Conservation (phyloP, 1,284 basidiomycete genomes). For the Cryptococcus depauperatus region DNA sequence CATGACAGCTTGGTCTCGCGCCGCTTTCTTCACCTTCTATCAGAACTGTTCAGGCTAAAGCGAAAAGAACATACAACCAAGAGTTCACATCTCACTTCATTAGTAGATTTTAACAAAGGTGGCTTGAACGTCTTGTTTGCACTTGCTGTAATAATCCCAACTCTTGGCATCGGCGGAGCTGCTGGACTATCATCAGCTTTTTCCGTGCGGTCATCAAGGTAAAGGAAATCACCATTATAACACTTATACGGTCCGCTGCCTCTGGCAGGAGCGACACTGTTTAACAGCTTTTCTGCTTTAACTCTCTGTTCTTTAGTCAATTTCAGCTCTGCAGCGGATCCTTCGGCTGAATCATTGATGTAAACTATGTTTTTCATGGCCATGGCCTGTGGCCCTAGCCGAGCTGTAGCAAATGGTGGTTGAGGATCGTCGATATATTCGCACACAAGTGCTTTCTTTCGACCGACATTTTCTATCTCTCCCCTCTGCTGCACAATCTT, state of each 20-base stretch:
- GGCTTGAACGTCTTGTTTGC: constrained; percentile 9
- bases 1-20: constrained; percentile 6
- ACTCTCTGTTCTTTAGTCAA: constrained; percentile 18
- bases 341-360: constrained; percentile 14
- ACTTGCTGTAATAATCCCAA: constrained; percentile 6
- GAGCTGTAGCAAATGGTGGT: no score
- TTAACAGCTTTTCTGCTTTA: constrained; percentile 24
- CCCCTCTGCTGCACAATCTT: background rate
- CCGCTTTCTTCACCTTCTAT: constrained; percentile 3
- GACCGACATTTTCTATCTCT: background rate
- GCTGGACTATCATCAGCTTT: background rate
- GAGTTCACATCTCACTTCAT: constrained; percentile 12
- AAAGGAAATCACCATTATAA: constrained; percentile 21
- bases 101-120: constrained; percentile 11
- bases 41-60: background rate
- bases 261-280: constrained; percentile 20
- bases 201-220: background rate
- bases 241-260: constrained; percentile 23
- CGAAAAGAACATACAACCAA: constrained; percentile 8
- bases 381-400: no score
- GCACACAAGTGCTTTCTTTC: constrained; percentile 1
- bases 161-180: background rate
- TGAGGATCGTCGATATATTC: no score
- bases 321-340: constrained; percentile 12
- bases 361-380: no score